Conservation (phyloP, 1,284 basidiomycete species). For the Pterula multifida region DNA sequence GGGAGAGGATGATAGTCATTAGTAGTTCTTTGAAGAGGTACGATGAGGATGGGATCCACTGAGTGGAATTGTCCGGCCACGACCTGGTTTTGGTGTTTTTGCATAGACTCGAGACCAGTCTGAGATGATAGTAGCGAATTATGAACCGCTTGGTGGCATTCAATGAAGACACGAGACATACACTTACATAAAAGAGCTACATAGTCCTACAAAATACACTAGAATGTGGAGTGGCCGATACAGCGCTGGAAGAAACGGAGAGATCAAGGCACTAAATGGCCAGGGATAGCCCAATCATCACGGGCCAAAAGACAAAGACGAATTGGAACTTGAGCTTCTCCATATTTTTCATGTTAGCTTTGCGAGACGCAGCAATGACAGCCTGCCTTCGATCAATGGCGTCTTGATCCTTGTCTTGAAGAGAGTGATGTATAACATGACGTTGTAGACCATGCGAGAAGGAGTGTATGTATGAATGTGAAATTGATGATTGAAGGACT, state of each 20-base stretch:
- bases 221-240: too few relatives aligned
- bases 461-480: neutral
- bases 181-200: too few relatives aligned
- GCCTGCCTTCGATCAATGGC: neutral
- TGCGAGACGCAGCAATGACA: neutral
- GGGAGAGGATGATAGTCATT: slow-evolving; percentile 22
- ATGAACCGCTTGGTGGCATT: neutral
- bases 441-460: neutral
- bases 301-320: neutral
- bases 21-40: too few relatives aligned
- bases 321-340: neutral
- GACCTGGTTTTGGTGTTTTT: neutral
- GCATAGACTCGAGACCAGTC: neutral
- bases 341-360: neutral
- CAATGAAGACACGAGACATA: too few relatives aligned
- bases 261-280: slow-evolving; percentile 1
- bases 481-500: neutral
- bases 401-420: neutral
- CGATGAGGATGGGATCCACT: too few relatives aligned
- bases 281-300: neutral
- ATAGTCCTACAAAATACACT: too few relatives aligned
- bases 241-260: too few relatives aligned
- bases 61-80: too few relatives aligned
- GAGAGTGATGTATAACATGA: neutral
- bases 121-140: neutral